A percentile compares a stretch with the other conserved stretches of the same genome.
Evolutionary conservation across 305 asterid genomes (phyloP).

Genomic region (Caryopteris hybrid): DNA sequence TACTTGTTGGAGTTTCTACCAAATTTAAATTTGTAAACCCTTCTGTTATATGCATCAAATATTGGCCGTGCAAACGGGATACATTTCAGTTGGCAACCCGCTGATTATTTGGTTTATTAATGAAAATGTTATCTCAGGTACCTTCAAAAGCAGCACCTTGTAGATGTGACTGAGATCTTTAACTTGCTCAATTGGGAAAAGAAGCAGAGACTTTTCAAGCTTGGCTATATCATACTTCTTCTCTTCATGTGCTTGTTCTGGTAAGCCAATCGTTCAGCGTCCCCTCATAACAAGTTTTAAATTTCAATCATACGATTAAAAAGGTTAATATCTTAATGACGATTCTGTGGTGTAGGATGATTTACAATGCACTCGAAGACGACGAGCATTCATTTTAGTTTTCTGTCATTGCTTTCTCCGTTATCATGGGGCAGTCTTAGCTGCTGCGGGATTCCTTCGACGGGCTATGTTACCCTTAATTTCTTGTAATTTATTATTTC

Average conservation of each 20-base stretch:
- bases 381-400: slow-evolving; percentile 43
- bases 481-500: slow-evolving; percentile 16
- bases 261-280: slow-evolving; percentile 30
- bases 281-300: not conserved
- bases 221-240: slow-evolving; percentile 59
- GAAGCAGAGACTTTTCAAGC: slow-evolving; percentile 77
- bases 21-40: not conserved
- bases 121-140: slow-evolving; percentile 46
- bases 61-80: not conserved
- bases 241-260: slow-evolving; percentile 70
- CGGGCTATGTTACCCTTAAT: not conserved
- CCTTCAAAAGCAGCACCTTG: slow-evolving; percentile 49
- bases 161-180: slow-evolving; percentile 92
- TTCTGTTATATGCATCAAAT: not conserved
- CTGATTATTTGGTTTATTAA: not conserved
- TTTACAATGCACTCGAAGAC: slow-evolving; percentile 68
- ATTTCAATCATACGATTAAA: not conserved
- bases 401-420: not conserved
- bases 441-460: not conserved
- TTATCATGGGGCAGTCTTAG: not conserved
- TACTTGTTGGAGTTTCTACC: not conserved
- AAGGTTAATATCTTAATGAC: not conserved
- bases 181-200: slow-evolving; percentile 81
- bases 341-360: slow-evolving; percentile 50
- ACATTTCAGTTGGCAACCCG: not conserved